Evolutionary conservation across 495 filamentous ascomycete genomes (phyloP).

Genomic region (Hypoxylon lienhwacheense): DNA sequence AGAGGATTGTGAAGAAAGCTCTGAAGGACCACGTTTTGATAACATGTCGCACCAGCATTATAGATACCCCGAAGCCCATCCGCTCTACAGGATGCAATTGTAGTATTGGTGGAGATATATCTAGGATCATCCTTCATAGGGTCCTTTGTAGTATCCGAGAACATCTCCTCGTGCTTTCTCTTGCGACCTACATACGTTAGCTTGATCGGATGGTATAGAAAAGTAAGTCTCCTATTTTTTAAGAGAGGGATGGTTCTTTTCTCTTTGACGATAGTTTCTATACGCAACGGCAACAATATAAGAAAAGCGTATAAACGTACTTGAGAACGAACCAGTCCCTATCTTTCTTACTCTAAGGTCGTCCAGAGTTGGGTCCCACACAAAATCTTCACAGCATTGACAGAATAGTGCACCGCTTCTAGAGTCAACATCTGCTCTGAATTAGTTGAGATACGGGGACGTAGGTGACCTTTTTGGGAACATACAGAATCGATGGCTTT

Average conservation of each 20-base stretch:
- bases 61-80: conserved; percentile 82
- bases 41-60: conserved; percentile 93
- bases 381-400: conserved; percentile 79
- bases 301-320: conserved; percentile 28
- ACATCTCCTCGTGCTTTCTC: conserved; percentile 63
- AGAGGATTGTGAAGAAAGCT: conserved; percentile 85
- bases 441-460: conserved; percentile 17
- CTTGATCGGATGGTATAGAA: too few species aligned
- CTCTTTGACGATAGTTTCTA: too few species aligned
- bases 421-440: conserved; percentile 73
- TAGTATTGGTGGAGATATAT: conserved; percentile 63
- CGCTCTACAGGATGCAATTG: conserved; percentile 65
- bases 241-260: too few species aligned
- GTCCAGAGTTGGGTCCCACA: conserved; percentile 85
- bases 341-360: conserved; percentile 63
- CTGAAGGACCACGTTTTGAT: conserved; percentile 89
- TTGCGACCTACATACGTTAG: conserved; percentile 47
- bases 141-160: conserved; percentile 57
- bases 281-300: not conserved
- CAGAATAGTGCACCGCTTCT: conserved; percentile 76
- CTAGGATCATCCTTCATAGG: conserved; percentile 59
- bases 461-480: conserved; percentile 14
- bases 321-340: conserved; percentile 55
- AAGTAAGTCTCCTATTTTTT: too few species aligned
- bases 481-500: conserved; percentile 67